Conservation (phyloP, 225 moss, liverwort and hornwort species). For the Pleurozium schreberi region DNA sequence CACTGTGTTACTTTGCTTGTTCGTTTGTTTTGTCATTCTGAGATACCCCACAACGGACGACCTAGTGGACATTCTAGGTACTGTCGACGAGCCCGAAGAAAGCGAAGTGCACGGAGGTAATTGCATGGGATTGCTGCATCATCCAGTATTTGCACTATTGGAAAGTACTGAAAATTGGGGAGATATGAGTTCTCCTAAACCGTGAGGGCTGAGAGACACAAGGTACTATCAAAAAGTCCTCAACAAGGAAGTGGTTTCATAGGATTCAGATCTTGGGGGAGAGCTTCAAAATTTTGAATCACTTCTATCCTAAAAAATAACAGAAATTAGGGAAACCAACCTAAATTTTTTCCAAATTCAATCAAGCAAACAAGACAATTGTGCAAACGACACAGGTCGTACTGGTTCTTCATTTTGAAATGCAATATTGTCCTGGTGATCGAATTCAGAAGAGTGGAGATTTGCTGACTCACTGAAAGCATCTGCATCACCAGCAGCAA, state of each 20-base stretch:
- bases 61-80: not conserved
- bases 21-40: not conserved
- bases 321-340: not conserved
- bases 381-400: not conserved
- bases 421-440: not conserved
- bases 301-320: not conserved
- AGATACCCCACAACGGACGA: not conserved
- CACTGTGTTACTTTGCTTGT: not conserved
- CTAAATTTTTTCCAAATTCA: not conserved
- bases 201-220: not conserved
- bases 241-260: not conserved
- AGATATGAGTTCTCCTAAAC: not conserved
- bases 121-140: not conserved
- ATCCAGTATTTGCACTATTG: not conserved
- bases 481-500: constrained; percentile 81
- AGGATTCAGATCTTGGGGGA: not conserved
- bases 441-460: constrained; percentile 49
- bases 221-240: not conserved
- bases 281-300: not conserved
- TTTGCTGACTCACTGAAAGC: constrained; percentile 55
- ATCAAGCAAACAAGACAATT: not conserved
- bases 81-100: not conserved
- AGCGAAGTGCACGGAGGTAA: not conserved
- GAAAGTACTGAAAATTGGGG: not conserved
- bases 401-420: not conserved